Evolutionary conservation across 2,329 filamentous ascomycete genomes (phyloP), one percentile per base, ranked within the genome.

Genomic region (Shiraia bambusicola): DNA sequence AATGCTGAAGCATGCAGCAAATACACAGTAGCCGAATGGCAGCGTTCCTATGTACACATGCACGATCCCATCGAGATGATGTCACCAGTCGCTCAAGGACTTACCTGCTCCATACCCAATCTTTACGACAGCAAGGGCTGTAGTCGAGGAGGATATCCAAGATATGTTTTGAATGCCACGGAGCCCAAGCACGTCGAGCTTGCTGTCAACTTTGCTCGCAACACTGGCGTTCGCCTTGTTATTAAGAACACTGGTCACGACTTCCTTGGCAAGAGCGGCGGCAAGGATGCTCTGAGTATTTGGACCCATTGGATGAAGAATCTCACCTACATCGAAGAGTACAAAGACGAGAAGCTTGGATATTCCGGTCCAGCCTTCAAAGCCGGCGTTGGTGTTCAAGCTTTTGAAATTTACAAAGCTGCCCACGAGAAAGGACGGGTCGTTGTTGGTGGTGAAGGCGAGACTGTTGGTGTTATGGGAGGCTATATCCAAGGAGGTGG

Each of bases 301-400:
- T 68, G 65, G 65, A 68, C 64, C 4, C 63, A 67, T 44, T 45
- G 60, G 28, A 64, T 67, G 57, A 68, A 69, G 40, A 38, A 54
- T 16, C 65, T 67, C 11, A 54, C 61, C 10, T 65, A 65, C 32
- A 60, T 66, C 27, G 60, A 64, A 39, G 47, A 66, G 19, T 65
- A 60, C n/a, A 48, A 48, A 11, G 61, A 66, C 28, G 37, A 55
- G n/a, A 54, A 59, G 15, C 46, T 63, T 24, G 56, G 57, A 10
- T 74, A 72, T 41, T 59, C 58, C 0, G 77, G 78, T 0, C 65
- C 72, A 2, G 79, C 78, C 0, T 71, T 82, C 50, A 81, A 78
- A 57, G 65, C 80, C 13, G 79, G 77, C 2, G 71, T 77, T 8
- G 80, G 79, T 38, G 73, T 82, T 7, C 70, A 79, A 42, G 76